Conservation (phyloP, 495 filamentous ascomycete species). For the Lasiosphaeriaceae sp. region DNA sequence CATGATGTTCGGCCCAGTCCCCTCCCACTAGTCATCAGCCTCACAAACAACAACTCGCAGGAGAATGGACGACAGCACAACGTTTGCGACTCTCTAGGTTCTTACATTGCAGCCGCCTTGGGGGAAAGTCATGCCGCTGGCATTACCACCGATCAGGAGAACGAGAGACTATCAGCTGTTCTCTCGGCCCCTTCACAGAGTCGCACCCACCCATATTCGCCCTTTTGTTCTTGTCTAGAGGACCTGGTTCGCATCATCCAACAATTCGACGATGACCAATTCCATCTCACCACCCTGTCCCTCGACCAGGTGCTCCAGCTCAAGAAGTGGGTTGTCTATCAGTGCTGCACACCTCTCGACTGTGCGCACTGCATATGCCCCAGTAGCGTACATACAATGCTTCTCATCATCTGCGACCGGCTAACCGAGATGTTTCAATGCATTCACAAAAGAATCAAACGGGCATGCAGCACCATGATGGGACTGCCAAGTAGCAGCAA, state of each 20-base stretch:
- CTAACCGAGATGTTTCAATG: constrained; percentile 15
- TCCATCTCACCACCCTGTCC: constrained; percentile 8
- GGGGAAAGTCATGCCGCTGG: too few relatives aligned
- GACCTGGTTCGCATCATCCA: constrained; percentile 8
- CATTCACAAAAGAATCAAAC: constrained; percentile 8
- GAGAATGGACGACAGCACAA: too few relatives aligned
- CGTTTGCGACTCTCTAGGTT: too few relatives aligned
- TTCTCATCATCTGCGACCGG: constrained; percentile 12
- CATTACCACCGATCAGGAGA: not conserved
- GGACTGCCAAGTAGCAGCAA: not conserved
- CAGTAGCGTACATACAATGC: constrained; percentile 4
- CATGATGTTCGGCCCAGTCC: too few relatives aligned
- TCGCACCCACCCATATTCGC: not conserved
- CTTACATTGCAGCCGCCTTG: too few relatives aligned
- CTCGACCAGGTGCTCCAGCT: constrained; percentile 12
- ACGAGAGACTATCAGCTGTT: not conserved
- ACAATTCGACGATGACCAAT: constrained; percentile 14
- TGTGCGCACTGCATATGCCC: constrained; percentile 4
- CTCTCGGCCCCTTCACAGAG: not conserved
- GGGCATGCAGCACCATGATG: not conserved
- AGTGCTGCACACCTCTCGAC: constrained; percentile 13
- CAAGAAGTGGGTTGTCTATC: constrained; percentile 13
- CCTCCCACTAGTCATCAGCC: too few relatives aligned
- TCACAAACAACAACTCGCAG: too few relatives aligned
- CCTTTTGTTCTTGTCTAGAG: constrained; percentile 3